Evolutionary conservation across 805 yeast species (phyloP), one percentile per base, ranked within the genome.

Genomic region (Suhomyces sp.): DNA sequence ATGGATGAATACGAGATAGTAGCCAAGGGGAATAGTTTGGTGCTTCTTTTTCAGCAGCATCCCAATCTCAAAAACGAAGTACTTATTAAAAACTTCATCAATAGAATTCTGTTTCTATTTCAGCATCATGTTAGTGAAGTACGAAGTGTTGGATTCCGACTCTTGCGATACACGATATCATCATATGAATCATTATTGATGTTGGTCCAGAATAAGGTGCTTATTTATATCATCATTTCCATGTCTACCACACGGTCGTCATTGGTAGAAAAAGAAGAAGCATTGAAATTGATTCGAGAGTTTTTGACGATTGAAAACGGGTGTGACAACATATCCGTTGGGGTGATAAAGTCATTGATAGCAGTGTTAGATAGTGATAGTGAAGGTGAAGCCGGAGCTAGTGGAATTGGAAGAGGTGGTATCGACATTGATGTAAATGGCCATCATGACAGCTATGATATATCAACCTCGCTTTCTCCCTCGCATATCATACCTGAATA

Each of bases 111-210:
- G 47, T 70, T 72, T 14, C 65, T 88, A 53, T 56, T 90, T 14
- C 63, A 76, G 18, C 79, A 76, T 47, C 67, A 66, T 5, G 70
- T 75, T 30, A 69, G 79, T 19, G 80, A 77, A 38, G 82, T 86
- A 1, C 70, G 81, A 6, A 83, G 90, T 0, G 73, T 88, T 2
- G 95, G 90, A 0, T 88, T 79, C 55, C 67, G 95, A 32, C 70
- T 88, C 1, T 71, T 88, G 15, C 65, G 96, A 12, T 74, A 83
- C 44, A 65, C 85, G 12, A 64, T 83, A 13, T 71, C 73, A 21
- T 76, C 76, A 40, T 52, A 66, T 10, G 74, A 72, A 5, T 76
- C 88, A 2, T 51, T 87, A 5, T 56, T 63, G n/a, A 57, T 70
- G 3, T 60, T 88, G 43, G 62, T 77, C 6, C 66, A 70, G 10